A percentile compares a stretch with the other conserved stretches of the same genome.
phyloP scores from a whole-genome alignment of 495 filamentous ascomycete species.

The Eremomyces bilateralis region DNA sequence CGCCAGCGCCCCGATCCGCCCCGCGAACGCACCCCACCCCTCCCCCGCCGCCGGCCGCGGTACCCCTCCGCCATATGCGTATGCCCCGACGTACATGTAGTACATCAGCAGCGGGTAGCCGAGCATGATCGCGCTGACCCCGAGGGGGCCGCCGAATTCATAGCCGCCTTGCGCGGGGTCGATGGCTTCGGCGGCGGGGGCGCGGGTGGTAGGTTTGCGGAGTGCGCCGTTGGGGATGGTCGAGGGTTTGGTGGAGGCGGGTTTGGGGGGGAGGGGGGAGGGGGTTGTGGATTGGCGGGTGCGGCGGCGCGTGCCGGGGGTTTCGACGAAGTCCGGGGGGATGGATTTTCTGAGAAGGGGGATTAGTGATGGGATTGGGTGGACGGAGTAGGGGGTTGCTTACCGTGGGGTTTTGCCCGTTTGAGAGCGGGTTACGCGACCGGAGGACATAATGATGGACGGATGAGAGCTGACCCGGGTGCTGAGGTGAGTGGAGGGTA shows the following conservation, averaged over 20 bases:
- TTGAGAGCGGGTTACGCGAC: too few relatives aligned
- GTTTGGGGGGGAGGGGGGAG: slow-evolving; percentile 6
- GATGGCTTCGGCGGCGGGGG: too few relatives aligned
- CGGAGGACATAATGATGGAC: too few relatives aligned
- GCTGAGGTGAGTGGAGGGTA: too few relatives aligned
- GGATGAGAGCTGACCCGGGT: too few relatives aligned
- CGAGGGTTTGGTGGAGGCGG: slow-evolving; percentile 4
- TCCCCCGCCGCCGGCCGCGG: slow-evolving; percentile 46
- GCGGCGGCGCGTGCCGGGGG: slow-evolving; percentile 16
- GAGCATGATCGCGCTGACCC: slow-evolving; percentile 67
- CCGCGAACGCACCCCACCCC: slow-evolving; percentile 40
- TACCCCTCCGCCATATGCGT: slow-evolving; percentile 68
- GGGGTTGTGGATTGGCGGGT: slow-evolving; percentile 14
- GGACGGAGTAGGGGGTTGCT: too few relatives aligned
- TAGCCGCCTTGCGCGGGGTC: too few relatives aligned
- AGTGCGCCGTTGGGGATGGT: slow-evolving; percentile 1
- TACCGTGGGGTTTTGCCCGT: too few relatives aligned
- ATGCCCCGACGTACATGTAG: slow-evolving; percentile 96
- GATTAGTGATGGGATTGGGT: too few relatives aligned
- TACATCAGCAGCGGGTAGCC: slow-evolving; percentile 87
- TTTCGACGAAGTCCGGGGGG: slow-evolving; percentile 24
- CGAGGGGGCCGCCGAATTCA: slow-evolving; percentile 73
- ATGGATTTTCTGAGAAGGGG: slow-evolving; percentile 20
- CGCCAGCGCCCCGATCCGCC: slow-evolving; percentile 42
- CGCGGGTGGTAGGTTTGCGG: too few relatives aligned